phyloP scores from a whole-genome alignment of 73 alveolate genomes.

The Stentor coeruleus region DNA sequence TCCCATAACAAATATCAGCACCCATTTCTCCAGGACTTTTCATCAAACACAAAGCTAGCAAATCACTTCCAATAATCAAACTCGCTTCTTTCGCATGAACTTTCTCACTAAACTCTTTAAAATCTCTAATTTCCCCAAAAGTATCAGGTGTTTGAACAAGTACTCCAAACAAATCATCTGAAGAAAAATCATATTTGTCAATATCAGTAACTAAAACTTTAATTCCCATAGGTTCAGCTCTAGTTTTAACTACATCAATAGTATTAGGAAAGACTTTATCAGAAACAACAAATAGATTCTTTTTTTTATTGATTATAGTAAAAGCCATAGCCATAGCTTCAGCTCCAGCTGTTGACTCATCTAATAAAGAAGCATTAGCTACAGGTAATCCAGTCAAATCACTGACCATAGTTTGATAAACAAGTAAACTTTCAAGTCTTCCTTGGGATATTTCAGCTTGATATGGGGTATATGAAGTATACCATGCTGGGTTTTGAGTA shows the following conservation, averaged over 20 bases:
- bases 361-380: slow-evolving; percentile 91
- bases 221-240: slow-evolving; percentile 79
- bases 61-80: slow-evolving; percentile 50
- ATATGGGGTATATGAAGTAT: slow-evolving; percentile 96
- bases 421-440: slow-evolving; percentile 68
- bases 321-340: slow-evolving; percentile 89
- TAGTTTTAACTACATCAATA: slow-evolving; percentile 72
- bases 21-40: slow-evolving; percentile 88
- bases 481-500: slow-evolving; percentile 90
- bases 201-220: slow-evolving; percentile 60
- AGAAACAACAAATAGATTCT: slow-evolving; percentile 63
- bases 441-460: slow-evolving; percentile 97
- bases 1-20: slow-evolving; percentile 87
- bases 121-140: slow-evolving; percentile 60
- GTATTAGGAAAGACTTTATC: slow-evolving; percentile 69
- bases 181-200: slow-evolving; percentile 48
- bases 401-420: slow-evolving; percentile 77
- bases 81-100: slow-evolving; percentile 31
- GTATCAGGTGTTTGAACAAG: slow-evolving; percentile 65
- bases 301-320: slow-evolving; percentile 45
- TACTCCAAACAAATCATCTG: slow-evolving; percentile 62
- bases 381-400: slow-evolving; percentile 71
- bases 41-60: slow-evolving; percentile 41
- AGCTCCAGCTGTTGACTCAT: slow-evolving; percentile 93
- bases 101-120: slow-evolving; percentile 42